Evolutionary conservation across 345 rosid species (phyloP), one percentile per base, ranked within the genome.

Genomic region (Ailanthus altissimus): DNA sequence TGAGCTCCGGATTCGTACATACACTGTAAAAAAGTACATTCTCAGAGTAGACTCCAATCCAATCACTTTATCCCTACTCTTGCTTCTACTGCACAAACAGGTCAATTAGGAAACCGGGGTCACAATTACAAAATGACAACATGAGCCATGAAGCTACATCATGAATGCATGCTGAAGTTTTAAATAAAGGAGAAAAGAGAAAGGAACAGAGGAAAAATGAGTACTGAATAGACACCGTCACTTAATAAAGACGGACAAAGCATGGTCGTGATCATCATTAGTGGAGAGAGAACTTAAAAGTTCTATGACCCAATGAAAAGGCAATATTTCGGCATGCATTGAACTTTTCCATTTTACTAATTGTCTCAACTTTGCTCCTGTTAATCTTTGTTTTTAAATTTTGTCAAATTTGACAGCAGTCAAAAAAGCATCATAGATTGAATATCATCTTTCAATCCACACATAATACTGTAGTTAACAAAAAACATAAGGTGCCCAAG

Each of bases 261-360:
- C 72, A 78, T 45, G 73, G 77, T 40, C 23, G 42, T 46, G 49
- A 64, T 66, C 47, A 64, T 54, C 58, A 78, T 42, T 23, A 20
- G 60, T 28, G 28, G 7, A 8, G 26, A 45, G 66, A 57, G 36
- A 54, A 42, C 58, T 15, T 53, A 59, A n/a, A 51, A 49, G 61
- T 26, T 28, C 7, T 46, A 49, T 61, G 16, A 61, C 36, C 6
- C 28, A 25, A 49, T 56, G 16, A 77, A 46, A 12, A 6, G 51
- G 54, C 40, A 28, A 54, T 10, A 14, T 66, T 57, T 45, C 46
- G 32, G 15, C 18, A 69, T 18, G 18, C 59, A 50, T 50, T 69
- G 58, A 69, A 49, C 40, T 20, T 58, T 43, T 46, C 42, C 43
- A 25, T 60, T 16, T 23, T 56, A 45, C 32, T 9, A 20, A 8